These are phyloP conservation scores for Sistotremastrum suecicum DNA, from an alignment of 768 basidiomycete genomes.

Conservation along the genomic window DNA sequence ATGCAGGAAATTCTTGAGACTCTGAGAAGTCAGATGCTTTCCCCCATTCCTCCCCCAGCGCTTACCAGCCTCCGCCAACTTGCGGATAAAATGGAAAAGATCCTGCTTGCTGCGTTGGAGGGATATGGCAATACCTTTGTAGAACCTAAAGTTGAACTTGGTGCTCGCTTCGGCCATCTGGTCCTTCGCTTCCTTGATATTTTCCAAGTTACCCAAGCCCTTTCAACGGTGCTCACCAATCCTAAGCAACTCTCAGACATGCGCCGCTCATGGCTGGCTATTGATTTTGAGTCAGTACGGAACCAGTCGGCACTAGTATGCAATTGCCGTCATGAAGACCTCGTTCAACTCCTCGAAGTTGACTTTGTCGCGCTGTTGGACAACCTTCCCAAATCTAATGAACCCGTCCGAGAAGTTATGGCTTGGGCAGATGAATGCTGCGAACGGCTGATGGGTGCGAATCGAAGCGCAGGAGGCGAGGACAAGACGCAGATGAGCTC, in stretches of 20 bases:
- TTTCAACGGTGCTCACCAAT: constrained; percentile 78
- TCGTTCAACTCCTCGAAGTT: constrained; percentile 72
- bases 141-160: constrained; percentile 82
- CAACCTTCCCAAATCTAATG: constrained; percentile 49
- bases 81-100: constrained; percentile 87
- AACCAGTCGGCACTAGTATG: constrained; percentile 89
- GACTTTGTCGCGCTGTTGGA: constrained; percentile 74
- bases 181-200: constrained; percentile 86
- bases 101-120: constrained; percentile 66
- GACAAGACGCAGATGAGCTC: constrained; percentile 76
- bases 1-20: constrained; percentile 75
- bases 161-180: constrained; percentile 82
- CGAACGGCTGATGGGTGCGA: constrained; percentile 65
- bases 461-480: constrained; percentile 43
- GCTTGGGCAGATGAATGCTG: constrained; percentile 86
- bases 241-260: constrained; percentile 76
- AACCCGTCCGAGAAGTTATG: constrained; percentile 81
- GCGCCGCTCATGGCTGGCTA: constrained; percentile 77
- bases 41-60: constrained; percentile 53
- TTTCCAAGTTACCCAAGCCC: constrained; percentile 81
- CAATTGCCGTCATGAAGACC: constrained; percentile 84
- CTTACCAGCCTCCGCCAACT: constrained; percentile 63
- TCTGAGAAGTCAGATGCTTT: constrained; percentile 73
- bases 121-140: constrained; percentile 81
- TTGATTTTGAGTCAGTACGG: constrained; percentile 83